phyloP scores from a whole-genome alignment of 768 basidiomycete genomes.

The Amanita molliuscula region DNA sequence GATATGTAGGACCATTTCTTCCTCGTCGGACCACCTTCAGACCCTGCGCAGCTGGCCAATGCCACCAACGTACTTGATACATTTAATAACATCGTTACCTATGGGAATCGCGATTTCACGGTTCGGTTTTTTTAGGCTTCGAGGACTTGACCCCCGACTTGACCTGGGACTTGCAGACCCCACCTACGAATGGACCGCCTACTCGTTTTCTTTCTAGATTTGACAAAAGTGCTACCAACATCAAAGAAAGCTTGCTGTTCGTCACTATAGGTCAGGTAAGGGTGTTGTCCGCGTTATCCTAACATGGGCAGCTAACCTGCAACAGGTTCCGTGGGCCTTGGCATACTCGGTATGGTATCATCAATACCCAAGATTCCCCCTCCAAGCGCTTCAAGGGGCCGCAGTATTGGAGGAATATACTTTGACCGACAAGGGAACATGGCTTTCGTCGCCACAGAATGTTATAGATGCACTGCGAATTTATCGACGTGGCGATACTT shows the following conservation, averaged over 20 bases:
- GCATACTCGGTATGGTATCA: too few relatives aligned
- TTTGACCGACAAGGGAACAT: conserved; percentile 39
- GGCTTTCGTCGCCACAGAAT: conserved; percentile 28
- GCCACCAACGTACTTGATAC: conserved; percentile 26
- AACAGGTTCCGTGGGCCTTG: conserved; percentile 43
- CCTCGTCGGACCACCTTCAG: too few relatives aligned
- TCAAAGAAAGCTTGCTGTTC: too few relatives aligned
- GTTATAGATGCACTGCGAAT: conserved; percentile 23
- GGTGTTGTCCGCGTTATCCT: background rate
- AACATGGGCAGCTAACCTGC: too few relatives aligned
- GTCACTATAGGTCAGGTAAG: conserved; percentile 37
- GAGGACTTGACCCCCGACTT: too few relatives aligned
- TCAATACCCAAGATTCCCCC: conserved; percentile 42
- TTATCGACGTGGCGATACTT: too few relatives aligned
- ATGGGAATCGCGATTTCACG: conserved; percentile 29
- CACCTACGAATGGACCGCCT: conserved; percentile 19
- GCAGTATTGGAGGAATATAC: conserved; percentile 41
- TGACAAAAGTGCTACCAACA: too few relatives aligned
- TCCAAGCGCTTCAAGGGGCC: conserved; percentile 37
- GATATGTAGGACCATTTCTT: conserved; percentile 35
- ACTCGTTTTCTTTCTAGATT: too few relatives aligned
- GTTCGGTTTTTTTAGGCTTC: conserved; percentile 23
- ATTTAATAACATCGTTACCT: conserved; percentile 36
- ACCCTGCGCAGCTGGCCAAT: conserved; percentile 22
- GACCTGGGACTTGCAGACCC: conserved; percentile 12